phyloP scores from a whole-genome alignment of 1,139 yeast species.

The Suhomyces bokatorum region DNA sequence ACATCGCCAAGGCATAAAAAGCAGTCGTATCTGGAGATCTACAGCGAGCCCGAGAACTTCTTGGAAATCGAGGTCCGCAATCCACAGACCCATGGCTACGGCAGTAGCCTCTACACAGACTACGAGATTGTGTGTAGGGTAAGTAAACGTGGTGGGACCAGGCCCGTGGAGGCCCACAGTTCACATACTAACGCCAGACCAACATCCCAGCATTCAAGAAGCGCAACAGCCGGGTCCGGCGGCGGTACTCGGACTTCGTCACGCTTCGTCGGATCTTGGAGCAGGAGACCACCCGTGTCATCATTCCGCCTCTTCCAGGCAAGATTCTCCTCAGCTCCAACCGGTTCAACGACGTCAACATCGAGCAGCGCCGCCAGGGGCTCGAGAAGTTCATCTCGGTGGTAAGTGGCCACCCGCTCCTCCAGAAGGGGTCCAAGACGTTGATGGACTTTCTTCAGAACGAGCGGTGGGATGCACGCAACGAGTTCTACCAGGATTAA shows the following conservation, averaged over 20 bases:
- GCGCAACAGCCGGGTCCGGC: conserved; percentile 66
- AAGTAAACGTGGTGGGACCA: conserved; percentile 19
- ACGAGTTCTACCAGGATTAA: conserved; percentile 22
- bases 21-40: conserved; percentile 78
- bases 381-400: conserved; percentile 74
- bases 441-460: conserved; percentile 86
- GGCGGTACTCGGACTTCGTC: conserved; percentile 91
- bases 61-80: conserved; percentile 81
- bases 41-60: conserved; percentile 94
- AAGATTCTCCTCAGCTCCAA: conserved; percentile 67
- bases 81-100: conserved; percentile 78
- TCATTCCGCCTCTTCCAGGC: conserved; percentile 87
- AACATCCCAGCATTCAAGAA: conserved; percentile 84
- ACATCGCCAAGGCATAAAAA: conserved; percentile 43
- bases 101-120: conserved; percentile 77
- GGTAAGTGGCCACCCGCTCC: conserved; percentile 91
- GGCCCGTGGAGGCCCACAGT: neutral
- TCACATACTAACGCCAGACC: conserved; percentile 37
- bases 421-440: conserved; percentile 86
- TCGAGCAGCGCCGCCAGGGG: conserved; percentile 82
- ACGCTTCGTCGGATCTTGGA: conserved; percentile 74
- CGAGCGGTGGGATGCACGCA: conserved; percentile 68
- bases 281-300: conserved; percentile 71
- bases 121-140: conserved; percentile 83
- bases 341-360: conserved; percentile 79